These are phyloP conservation scores for Escovopsis sp. DNA, from an alignment of 2,329 filamentous ascomycete species.

Conservation along the genomic window DNA sequence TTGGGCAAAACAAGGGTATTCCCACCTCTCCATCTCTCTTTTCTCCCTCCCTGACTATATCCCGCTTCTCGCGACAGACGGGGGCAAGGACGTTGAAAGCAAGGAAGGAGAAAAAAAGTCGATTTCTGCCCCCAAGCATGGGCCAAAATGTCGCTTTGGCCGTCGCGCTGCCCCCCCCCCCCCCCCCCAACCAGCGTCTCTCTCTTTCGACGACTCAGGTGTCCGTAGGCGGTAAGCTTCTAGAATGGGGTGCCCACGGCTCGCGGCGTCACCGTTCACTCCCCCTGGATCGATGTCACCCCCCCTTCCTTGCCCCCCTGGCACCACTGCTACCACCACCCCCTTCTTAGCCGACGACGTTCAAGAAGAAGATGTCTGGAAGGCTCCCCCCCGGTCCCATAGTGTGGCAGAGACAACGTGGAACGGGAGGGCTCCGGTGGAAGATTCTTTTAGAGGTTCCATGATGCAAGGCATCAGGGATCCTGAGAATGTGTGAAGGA, in stretches of 20 bases:
- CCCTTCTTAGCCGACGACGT: too few species aligned
- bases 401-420: neutral
- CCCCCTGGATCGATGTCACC: slow-evolving; percentile 6
- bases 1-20: too few species aligned
- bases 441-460: slow-evolving; percentile 3
- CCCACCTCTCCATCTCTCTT: too few species aligned
- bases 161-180: neutral
- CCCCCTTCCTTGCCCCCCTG: neutral
- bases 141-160: neutral
- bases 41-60: too few species aligned
- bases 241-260: slow-evolving; percentile 16
- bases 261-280: slow-evolving; percentile 12
- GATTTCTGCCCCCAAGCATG: too few species aligned
- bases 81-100: too few species aligned
- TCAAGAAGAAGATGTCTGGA: neutral
- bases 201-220: slow-evolving; percentile 5
- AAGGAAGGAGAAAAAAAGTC: too few species aligned
- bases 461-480: neutral
- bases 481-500: too few species aligned
- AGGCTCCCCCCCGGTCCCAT: neutral
- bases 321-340: too few species aligned
- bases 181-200: neutral
- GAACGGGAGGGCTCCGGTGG: neutral
- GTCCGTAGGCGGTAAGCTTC: slow-evolving; percentile 12
- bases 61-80: too few species aligned